Evolutionary conservation across 352 stramenopile species (phyloP).

Genomic region (Globisporangium ultimum): DNA sequence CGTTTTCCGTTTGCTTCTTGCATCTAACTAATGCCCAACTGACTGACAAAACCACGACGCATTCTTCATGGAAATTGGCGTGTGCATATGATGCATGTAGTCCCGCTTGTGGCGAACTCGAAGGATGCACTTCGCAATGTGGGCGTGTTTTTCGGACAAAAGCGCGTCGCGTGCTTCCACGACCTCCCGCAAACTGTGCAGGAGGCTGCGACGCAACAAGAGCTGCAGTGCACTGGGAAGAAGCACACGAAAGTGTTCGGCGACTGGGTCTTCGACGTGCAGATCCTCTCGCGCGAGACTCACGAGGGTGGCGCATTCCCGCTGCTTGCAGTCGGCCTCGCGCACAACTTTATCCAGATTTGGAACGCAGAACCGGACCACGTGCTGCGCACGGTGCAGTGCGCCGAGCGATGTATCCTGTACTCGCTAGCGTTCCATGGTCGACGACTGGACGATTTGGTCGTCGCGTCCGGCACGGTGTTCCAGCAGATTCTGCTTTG

Average conservation of each 20-base stretch:
- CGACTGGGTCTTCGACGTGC: conserved; percentile 86
- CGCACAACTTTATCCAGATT: conserved; percentile 84
- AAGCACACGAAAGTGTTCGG: conserved; percentile 44
- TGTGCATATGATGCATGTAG: conserved; percentile 4
- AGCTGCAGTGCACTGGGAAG: conserved; percentile 30
- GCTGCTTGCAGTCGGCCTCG: conserved; percentile 60
- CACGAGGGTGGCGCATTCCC: conserved; percentile 18
- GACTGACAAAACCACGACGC: too few relatives aligned
- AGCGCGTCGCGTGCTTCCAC: conserved; percentile 56
- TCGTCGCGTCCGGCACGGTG: conserved; percentile 80
- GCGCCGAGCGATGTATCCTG: conserved; percentile 78
- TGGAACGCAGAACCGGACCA: conserved; percentile 44
- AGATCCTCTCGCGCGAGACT: conserved; percentile 39
- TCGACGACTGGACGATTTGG: conserved; percentile 44
- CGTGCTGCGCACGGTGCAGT: conserved; percentile 59
- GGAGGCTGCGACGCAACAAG: conserved; percentile 11
- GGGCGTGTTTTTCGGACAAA: conserved; percentile 79
- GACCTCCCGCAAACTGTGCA: conserved; percentile 40
- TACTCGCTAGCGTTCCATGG: conserved; percentile 81
- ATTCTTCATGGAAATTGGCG: not conserved
- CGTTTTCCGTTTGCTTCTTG: not conserved
- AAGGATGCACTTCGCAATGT: conserved; percentile 13
- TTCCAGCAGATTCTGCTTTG: conserved; percentile 87
- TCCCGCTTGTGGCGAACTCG: not conserved
- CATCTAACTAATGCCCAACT: not conserved